Evolutionary conservation across 176 grass and related monocot genomes (phyloP).

Genomic region (Metroxylon sagu): DNA sequence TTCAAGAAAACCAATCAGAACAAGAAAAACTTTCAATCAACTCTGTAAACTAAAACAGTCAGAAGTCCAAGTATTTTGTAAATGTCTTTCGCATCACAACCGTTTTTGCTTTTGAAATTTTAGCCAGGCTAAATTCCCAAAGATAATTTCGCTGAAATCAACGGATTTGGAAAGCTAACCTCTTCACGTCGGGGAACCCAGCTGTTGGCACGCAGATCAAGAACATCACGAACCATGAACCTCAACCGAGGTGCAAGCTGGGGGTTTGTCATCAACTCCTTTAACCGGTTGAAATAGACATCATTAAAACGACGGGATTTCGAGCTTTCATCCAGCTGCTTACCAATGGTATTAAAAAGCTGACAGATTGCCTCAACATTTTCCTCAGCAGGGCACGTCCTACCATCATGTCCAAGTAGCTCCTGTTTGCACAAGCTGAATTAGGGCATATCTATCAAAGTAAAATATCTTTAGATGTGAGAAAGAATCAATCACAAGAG

Average conservation of each 20-base stretch:
- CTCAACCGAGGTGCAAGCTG: conserved; percentile 52
- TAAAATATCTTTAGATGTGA: not conserved
- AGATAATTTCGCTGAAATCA: too few relatives aligned
- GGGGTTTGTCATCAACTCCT: conserved; percentile 50
- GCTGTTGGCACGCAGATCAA: conserved; percentile 67
- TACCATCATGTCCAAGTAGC: conserved; percentile 57
- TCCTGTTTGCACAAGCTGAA: conserved; percentile 28
- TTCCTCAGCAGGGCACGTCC: conserved; percentile 73
- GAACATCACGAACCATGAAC: conserved; percentile 73
- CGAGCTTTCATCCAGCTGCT: conserved; percentile 75
- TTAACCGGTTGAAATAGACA: conserved; percentile 70
- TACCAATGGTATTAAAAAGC: conserved; percentile 86
- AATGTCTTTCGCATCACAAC: too few relatives aligned
- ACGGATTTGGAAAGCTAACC: conserved; percentile 25
- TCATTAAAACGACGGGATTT: conserved; percentile 67
- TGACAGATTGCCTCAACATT: conserved; percentile 82
- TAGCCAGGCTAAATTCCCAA: too few relatives aligned
- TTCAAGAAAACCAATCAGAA: too few relatives aligned
- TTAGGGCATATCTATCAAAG: conserved; percentile 1
- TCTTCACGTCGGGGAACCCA: conserved; percentile 90
- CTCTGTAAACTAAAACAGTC: too few relatives aligned
- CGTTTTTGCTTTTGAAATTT: too few relatives aligned
- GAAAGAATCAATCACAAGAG: too few relatives aligned
- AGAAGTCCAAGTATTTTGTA: too few relatives aligned
- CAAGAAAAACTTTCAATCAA: too few relatives aligned